These are phyloP conservation scores for Fusarium robinianum DNA, from an alignment of 2,329 filamentous ascomycete species.

Conservation along the genomic window DNA sequence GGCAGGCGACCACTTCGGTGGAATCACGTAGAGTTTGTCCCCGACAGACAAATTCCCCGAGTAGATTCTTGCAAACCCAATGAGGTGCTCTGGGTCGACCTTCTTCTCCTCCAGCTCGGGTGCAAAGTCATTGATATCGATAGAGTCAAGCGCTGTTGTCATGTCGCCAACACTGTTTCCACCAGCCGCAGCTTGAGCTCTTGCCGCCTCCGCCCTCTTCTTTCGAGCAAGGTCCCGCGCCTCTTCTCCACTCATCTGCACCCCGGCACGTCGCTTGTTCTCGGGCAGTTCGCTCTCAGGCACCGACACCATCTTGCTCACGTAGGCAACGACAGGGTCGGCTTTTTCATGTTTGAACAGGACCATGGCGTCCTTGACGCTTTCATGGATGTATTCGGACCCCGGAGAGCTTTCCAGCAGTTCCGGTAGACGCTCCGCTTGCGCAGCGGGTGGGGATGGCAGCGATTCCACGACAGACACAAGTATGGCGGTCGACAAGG, in stretches of 20 bases:
- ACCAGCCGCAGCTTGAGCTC: slow-evolving; percentile 66
- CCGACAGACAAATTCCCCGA: slow-evolving; percentile 89
- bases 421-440: slow-evolving; percentile 77
- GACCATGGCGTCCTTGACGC: slow-evolving; percentile 79
- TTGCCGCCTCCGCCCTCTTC: slow-evolving; percentile 87
- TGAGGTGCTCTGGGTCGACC: slow-evolving; percentile 80
- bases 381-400: slow-evolving; percentile 67
- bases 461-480: slow-evolving; percentile 94
- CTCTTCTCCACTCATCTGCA: slow-evolving; percentile 81
- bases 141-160: slow-evolving; percentile 62
- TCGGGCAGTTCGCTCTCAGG: slow-evolving; percentile 89
- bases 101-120: slow-evolving; percentile 59
- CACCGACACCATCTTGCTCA: slow-evolving; percentile 97
- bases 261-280: slow-evolving; percentile 72
- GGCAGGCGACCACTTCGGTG: slow-evolving; percentile 89
- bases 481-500: slow-evolving; percentile 86
- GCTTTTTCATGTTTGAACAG: slow-evolving; percentile 72
- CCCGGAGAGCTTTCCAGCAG: slow-evolving; percentile 82
- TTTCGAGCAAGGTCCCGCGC: slow-evolving; percentile 83
- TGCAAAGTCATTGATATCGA: slow-evolving; percentile 60
- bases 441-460: slow-evolving; percentile 80
- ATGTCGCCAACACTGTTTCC: slow-evolving; percentile 59
- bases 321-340: slow-evolving; percentile 87
- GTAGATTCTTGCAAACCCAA: slow-evolving; percentile 93
- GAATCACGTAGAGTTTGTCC: slow-evolving; percentile 86